Evolutionary conservation across 225 moss, liverwort and hornwort species (phyloP), one percentile per base, ranked within the genome.

Genomic region (Sphagnum contortum): DNA sequence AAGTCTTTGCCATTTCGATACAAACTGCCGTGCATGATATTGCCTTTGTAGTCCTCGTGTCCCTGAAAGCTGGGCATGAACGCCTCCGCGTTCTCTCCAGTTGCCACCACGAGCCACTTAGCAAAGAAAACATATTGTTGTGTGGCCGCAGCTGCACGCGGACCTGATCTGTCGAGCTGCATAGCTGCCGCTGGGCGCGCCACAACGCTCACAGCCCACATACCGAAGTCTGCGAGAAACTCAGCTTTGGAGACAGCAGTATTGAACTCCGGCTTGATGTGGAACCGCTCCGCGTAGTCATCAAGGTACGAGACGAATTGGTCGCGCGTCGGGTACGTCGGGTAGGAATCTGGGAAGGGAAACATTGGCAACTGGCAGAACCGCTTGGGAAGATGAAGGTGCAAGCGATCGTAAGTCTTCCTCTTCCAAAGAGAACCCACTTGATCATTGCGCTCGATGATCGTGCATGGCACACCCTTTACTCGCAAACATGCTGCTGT

Each of bases 221-320:
- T 0, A 9, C 48, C 9, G 1, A 5, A 9, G 4, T 55, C 14
- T 1, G 10, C 4, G 4, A 52, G 67, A 47, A 71, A 71, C 3
- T 13, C 44, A 1, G 84, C 78, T 2, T 49, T 50, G n/a, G 51
- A 12, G 4, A 85, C 84, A 2, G 5, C 59, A 10, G 78, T 72
- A 53, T 64, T 71, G 67, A 85, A 68, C 2, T 58, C 44, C 0
- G 83, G 83, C 11, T 45, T 51, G 62, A 87, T 45, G 56, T 63
- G 4, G 57, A 87, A 83, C 10, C 51, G 65, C 0, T 46, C 12
- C 2, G 73, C 64, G 53, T 87, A 87, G 0, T 13, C 44, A 5
- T 87, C 80, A 4, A 89, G 56, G 62, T 89, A 87, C 2, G 66
- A 8, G 0, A 89, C 61, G 57, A 87, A 72, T 63, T 87, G 81